These are phyloP conservation scores for Botryococcus braunii DNA, from an alignment of 163 green algal species.

Conservation along the genomic window DNA sequence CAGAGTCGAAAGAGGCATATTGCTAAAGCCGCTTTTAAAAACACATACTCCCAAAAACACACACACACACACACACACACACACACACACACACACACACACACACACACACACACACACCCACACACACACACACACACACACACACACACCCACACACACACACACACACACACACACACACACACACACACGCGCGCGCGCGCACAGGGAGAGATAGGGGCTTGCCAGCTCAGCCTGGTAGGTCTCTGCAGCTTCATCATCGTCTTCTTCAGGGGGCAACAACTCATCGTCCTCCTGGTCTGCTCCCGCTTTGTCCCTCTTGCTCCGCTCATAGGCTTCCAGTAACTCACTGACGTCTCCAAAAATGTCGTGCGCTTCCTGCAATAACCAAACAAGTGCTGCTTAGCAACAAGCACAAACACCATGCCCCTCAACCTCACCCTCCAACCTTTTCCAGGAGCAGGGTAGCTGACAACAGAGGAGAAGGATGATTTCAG, in stretches of 20 bases:
- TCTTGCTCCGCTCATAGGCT: constrained; percentile 40
- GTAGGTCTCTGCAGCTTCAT: constrained; percentile 25
- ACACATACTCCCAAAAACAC: too few relatives aligned
- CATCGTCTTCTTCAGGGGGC: constrained; percentile 15
- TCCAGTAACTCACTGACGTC: constrained; percentile 69
- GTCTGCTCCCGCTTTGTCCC: constrained; percentile 45
- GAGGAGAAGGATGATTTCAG: too few relatives aligned
- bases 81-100: too few relatives aligned
- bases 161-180: too few relatives aligned
- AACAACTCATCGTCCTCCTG: constrained; percentile 33
- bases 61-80: background rate
- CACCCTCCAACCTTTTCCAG: too few relatives aligned
- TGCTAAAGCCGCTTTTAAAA: background rate
- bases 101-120: too few relatives aligned
- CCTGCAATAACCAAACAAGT: constrained; percentile 23
- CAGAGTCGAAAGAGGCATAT: background rate
- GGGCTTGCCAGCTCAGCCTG: background rate
- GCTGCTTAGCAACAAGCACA: background rate
- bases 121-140: too few relatives aligned
- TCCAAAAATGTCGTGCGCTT: constrained; percentile 81
- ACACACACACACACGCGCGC: background rate
- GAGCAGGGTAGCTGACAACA: too few relatives aligned
- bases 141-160: too few relatives aligned
- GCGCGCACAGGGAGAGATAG: too few relatives aligned
- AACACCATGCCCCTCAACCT: too few relatives aligned